phyloP scores from a whole-genome alignment of 495 filamentous ascomycete genomes.

The Daldinia vernicosa region DNA sequence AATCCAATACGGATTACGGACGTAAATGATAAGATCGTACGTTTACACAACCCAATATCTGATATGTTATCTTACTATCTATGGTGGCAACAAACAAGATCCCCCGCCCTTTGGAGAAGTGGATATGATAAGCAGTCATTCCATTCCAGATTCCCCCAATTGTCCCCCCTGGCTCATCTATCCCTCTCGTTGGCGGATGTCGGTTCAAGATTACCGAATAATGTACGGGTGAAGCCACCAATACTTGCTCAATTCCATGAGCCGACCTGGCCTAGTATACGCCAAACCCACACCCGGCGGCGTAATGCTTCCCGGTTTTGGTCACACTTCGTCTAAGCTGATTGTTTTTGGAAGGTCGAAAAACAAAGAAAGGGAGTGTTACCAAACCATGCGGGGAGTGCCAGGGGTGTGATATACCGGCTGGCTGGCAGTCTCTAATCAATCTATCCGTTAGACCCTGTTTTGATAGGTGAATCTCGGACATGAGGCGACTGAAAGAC shows the following conservation, averaged over 20 bases:
- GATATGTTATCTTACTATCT: constrained; percentile 6
- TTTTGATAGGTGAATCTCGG: constrained; percentile 27
- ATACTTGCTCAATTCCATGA: constrained; percentile 21
- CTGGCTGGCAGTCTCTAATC: constrained; percentile 11
- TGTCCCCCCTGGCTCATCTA: neutral
- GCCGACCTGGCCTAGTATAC: constrained; percentile 20
- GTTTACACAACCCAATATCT: neutral
- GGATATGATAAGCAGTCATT: constrained; percentile 27
- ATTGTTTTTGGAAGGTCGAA: constrained; percentile 38
- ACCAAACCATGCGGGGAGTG: constrained; percentile 12
- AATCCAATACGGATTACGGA: neutral
- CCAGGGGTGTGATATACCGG: constrained; percentile 19
- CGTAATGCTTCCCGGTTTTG: constrained; percentile 13
- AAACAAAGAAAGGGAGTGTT: constrained; percentile 11
- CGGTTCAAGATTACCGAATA: constrained; percentile 17
- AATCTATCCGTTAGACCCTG: constrained; percentile 11
- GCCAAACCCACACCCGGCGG: neutral
- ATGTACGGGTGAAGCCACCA: constrained; percentile 10
- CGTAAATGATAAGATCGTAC: neutral
- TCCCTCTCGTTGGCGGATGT: constrained; percentile 3
- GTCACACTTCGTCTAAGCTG: constrained; percentile 14
- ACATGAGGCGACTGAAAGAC: constrained; percentile 1
- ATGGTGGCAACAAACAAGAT: neutral
- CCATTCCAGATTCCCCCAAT: neutral
- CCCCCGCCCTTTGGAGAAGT: constrained; percentile 7